phyloP scores from a whole-genome alignment of 768 basidiomycete species.

The Boletellus sp. region DNA sequence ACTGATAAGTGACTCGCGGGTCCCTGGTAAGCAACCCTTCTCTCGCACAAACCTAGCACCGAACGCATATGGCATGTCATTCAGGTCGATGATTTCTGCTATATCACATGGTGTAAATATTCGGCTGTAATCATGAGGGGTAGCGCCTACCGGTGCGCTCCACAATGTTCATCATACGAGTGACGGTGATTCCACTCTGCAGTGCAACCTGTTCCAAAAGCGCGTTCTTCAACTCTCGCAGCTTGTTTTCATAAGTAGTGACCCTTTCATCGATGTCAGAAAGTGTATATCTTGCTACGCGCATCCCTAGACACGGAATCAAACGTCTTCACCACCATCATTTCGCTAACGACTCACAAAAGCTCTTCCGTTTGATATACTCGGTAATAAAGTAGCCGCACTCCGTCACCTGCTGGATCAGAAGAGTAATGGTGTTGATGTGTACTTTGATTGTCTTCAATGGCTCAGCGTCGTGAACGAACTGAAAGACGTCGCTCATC shows the following conservation, averaged over 20 bases:
- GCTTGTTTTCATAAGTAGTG: not conserved
- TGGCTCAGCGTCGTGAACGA: not conserved
- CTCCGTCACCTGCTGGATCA: not conserved
- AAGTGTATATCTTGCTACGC: not conserved
- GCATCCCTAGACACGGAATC: not conserved
- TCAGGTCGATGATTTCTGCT: conserved; percentile 1
- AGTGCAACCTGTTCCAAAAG: not conserved
- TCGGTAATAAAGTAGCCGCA: not conserved
- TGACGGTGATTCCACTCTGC: not conserved
- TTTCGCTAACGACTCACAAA: not conserved
- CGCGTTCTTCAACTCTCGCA: not conserved
- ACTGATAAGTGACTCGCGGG: conserved; percentile 2
- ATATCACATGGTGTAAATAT: not conserved
- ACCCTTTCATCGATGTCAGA: conserved; percentile 1
- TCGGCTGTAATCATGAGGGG: not conserved
- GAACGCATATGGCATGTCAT: conserved; percentile 3
- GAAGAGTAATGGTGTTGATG: not conserved
- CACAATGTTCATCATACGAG: conserved; percentile 1
- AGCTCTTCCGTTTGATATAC: not conserved
- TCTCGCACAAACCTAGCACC: conserved; percentile 5
- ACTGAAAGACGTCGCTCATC: not conserved
- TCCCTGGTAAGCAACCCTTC: conserved; percentile 2
- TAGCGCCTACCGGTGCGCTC: not conserved
- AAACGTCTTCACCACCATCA: not conserved
- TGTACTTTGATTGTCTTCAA: not conserved